Base-by-base conservation (phyloP, 768 basidiomycete species). In the Auricularia heimuer region DNA sequence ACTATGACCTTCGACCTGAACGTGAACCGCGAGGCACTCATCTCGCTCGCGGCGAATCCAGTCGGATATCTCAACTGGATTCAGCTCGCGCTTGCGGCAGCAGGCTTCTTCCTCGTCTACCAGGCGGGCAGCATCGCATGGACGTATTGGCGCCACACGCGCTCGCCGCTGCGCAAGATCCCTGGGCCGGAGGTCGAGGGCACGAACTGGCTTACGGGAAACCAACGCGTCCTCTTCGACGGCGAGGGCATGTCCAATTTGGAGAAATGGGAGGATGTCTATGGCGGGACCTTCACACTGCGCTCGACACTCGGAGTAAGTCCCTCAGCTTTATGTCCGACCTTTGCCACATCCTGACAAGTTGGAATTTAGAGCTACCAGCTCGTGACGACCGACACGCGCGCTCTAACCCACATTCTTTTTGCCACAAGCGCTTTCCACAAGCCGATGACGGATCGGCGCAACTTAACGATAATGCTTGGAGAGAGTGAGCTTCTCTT, bases 401-500 rank as follows among this genome's bases (percentile, higher is more conserved):
- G 82, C 34, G 89, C 88, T 0, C 47, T 92, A 37, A 79, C 81
- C 54, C 84, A 91, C 68, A 77, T 93, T 62, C 75, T 92, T 12
- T 78, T 79, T 66, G 84, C 88, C 64, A 75, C 75, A 33, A 72
- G 80, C 39, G 74, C 77, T 42, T 90, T 85, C 67, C 80, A 82
- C 65, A 90, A 88, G 67, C 79, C 86, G 0, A 75, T 77, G 11
- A 67, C 70, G 0, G 68, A 73, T 4, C 75, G 81, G 11, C 76
- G 73, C 45, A 71, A 64, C 44, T 70, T 87, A 4, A 66, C 71
- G 14, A 72, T 71, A 14, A 69, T 87, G 33, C 71, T 87, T 11
- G 79, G 79, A 0, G 68, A 29, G 54, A 68, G 69, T 69, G 18
- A 21, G 29, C 11, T 51, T 18, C 10, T 21, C 47, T 6, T 51